A percentile compares a stretch with the other conserved stretches of the same genome.
These are phyloP conservation scores for Globisporangium emineosum DNA, from an alignment of 352 stramenopile species.

Conservation along the genomic window DNA sequence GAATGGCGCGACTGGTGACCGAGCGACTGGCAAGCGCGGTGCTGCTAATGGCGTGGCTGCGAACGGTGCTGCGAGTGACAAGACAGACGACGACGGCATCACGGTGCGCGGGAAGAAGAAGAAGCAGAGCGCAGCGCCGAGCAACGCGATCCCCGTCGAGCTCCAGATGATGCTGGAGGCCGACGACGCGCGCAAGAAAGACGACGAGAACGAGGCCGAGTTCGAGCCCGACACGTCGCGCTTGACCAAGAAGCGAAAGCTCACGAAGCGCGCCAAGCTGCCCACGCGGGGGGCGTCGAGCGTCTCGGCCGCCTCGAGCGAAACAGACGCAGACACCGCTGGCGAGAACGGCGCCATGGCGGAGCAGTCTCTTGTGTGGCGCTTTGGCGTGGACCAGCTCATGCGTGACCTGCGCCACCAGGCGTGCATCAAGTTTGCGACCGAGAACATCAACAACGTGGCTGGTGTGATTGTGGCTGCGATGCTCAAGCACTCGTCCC, in stretches of 20 bases:
- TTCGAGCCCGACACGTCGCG: conserved; percentile 43
- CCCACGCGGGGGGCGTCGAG: conserved; percentile 43
- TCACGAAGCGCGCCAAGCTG: conserved; percentile 75
- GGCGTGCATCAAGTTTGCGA: conserved; percentile 77
- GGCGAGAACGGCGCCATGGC: conserved; percentile 30
- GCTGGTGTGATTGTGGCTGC: conserved; percentile 72
- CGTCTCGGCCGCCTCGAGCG: conserved; percentile 20
- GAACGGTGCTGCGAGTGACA: conserved; percentile 14
- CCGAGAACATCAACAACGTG: conserved; percentile 84
- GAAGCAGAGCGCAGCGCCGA: conserved; percentile 28
- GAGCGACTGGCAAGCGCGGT: conserved; percentile 16
- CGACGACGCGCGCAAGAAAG: conserved; percentile 46
- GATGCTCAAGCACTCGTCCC: conserved; percentile 80
- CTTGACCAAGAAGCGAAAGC: conserved; percentile 62
- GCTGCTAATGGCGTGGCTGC: conserved; percentile 1
- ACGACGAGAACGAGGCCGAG: conserved; percentile 60
- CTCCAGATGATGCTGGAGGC: conserved; percentile 86
- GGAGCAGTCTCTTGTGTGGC: conserved; percentile 79
- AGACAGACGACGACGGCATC: conserved; percentile 55
- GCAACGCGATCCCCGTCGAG: conserved; percentile 68
- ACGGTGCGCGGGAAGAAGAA: conserved; percentile 76
- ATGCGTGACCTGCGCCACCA: conserved; percentile 78
- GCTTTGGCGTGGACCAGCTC: conserved; percentile 71
- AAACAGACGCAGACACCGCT: conserved; percentile 24
- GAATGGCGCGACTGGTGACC: conserved; percentile 2